phyloP scores from a whole-genome alignment of 441 rosid species.

The Euphorbia schlechtendalii region DNA sequence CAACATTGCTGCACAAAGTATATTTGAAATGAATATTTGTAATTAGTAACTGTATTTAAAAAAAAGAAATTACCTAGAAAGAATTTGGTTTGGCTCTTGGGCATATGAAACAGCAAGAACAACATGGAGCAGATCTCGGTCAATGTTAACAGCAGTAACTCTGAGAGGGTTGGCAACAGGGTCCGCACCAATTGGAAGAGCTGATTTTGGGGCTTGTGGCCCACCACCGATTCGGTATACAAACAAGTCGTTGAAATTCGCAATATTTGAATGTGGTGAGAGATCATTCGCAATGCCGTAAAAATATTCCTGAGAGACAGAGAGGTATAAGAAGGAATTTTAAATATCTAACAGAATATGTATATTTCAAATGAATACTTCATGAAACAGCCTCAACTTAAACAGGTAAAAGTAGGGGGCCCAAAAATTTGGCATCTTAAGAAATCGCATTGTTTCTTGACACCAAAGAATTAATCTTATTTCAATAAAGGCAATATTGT shows the following conservation, averaged over 20 bases:
- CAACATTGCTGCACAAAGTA: constrained; percentile 51
- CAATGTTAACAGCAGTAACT: constrained; percentile 52
- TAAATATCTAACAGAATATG: neutral
- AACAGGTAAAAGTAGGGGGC: too few species aligned
- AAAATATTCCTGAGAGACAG: constrained; percentile 61
- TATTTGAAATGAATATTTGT: too few species aligned
- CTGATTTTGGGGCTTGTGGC: constrained; percentile 80
- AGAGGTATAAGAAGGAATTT: constrained; percentile 4
- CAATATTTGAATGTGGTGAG: constrained; percentile 61
- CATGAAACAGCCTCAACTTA: neutral
- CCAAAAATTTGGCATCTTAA: too few species aligned
- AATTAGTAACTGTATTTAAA: neutral
- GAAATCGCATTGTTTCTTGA: too few species aligned
- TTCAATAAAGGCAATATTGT: too few species aligned
- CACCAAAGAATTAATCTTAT: too few species aligned
- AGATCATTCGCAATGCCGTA: constrained; percentile 73
- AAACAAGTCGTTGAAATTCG: constrained; percentile 52
- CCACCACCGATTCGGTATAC: constrained; percentile 82
- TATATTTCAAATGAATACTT: neutral
- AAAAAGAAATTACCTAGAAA: constrained; percentile 42
- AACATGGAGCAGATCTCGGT: constrained; percentile 53
- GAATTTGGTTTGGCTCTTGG: constrained; percentile 62
- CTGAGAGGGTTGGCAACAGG: constrained; percentile 63
- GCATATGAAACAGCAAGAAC: constrained; percentile 87
- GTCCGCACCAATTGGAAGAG: constrained; percentile 70